Evolutionary conservation across 768 basidiomycete species (phyloP), one percentile per base, ranked within the genome.

Genomic region (Calocera viscosa): DNA sequence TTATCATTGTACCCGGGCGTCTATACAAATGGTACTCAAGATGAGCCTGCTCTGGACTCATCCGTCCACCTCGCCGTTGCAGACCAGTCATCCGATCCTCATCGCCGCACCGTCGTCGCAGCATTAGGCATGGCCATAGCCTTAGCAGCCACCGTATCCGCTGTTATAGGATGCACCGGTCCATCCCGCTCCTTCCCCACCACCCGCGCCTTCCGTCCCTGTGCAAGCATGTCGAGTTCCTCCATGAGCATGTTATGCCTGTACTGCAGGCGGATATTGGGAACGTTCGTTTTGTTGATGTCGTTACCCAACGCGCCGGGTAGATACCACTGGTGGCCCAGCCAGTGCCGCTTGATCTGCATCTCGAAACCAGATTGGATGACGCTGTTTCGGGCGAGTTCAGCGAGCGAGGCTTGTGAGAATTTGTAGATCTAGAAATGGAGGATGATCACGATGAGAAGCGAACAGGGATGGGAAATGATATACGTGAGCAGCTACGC

Each of bases 241-340:
- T 90, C 91, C 66, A 91, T 71, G 38, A 99, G 79, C 0, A 95
- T 97, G 70, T 87, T 84, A 68, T 94, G 87, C n/a, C 96, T 82
- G 76, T 90, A 98, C n/a, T 85, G 85, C 40, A 98, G 81, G 32
- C 96, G 85, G 67, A 87, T 86, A 72, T 96, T 85, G 1, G 96
- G 96, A 3, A 99, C 94, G 71, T 99, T 98, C n/a, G 96, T 98
- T 92, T 96, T 97, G 75, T 96, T 81, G 67, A 98, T 98, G 72
- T 95, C 91, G 74, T 99, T 99, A 1, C 96, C 96, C 5, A 86
- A 86, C 0, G 90, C 87, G 22, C 96, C 96, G 1, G 92, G 89
- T 8, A 94, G 81, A 76, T 93, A 98, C 92, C 93, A 99, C 66
- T 88, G 79, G 70, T 89, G 84, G 0, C 96, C 96, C 1, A 99